Evolutionary conservation across 164 flowering plant genomes (phyloP).

Genomic region (Macadamia integrifolia): DNA sequence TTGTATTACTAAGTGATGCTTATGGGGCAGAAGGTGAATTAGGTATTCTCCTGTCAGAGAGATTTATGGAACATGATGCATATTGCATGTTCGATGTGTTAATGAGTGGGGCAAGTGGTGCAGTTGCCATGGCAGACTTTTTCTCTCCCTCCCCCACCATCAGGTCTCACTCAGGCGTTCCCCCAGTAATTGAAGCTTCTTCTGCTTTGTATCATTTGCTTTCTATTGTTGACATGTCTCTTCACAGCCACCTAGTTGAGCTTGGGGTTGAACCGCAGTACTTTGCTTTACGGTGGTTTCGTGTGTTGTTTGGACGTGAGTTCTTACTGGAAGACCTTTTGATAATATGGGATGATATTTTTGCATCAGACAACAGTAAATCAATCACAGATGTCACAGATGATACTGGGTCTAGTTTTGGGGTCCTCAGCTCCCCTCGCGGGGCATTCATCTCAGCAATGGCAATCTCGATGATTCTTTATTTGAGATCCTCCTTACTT

Average conservation of each 20-base stretch:
- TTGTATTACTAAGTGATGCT: constrained; percentile 74
- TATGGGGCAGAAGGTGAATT: constrained; percentile 98
- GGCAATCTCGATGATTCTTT: constrained; percentile 88
- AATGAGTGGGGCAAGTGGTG: constrained; percentile 75
- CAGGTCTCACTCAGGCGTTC: constrained; percentile 48
- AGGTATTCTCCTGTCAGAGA: constrained; percentile 81
- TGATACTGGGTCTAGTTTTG: constrained; percentile 26
- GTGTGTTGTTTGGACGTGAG: constrained; percentile 91
- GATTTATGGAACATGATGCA: constrained; percentile 96
- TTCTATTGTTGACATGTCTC: constrained; percentile 71
- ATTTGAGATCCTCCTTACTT: constrained; percentile 76
- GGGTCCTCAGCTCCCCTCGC: constrained; percentile 47
- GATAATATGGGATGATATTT: constrained; percentile 88
- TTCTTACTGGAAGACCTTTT: constrained; percentile 69
- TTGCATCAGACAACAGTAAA: constrained; percentile 54
- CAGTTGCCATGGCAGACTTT: constrained; percentile 75
- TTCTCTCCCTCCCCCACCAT: constrained; percentile 54
- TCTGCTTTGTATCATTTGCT: constrained; percentile 80
- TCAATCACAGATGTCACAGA: constrained; percentile 18
- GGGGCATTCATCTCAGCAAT: constrained; percentile 78
- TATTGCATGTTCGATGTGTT: constrained; percentile 92
- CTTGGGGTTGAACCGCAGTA: constrained; percentile 98
- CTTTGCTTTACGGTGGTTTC: constrained; percentile 91
- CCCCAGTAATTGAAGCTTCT: constrained; percentile 92
- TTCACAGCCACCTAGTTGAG: constrained; percentile 79